A percentile compares a stretch with the other conserved stretches of the same genome.
These are phyloP conservation scores for Cercospora sojina DNA, from an alignment of 2,329 filamentous ascomycete genomes.

Conservation along the genomic window DNA sequence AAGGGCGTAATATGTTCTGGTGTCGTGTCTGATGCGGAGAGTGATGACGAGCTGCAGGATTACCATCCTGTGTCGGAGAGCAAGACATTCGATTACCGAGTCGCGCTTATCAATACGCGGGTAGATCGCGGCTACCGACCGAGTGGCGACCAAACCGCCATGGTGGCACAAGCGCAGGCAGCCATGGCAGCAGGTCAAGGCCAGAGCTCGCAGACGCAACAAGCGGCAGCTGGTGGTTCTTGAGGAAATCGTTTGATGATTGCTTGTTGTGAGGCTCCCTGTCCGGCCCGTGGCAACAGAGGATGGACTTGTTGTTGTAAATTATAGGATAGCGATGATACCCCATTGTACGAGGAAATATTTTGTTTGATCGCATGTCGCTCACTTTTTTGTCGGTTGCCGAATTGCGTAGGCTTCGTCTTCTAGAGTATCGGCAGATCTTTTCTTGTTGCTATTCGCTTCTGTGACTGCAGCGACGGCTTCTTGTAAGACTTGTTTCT, in stretches of 20 bases:
- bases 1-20: slow-evolving; percentile 31
- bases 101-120: slow-evolving; percentile 41
- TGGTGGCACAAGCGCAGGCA: slow-evolving; percentile 21
- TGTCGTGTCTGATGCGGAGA: slow-evolving; percentile 74
- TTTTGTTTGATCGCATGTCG: slow-evolving; percentile 9
- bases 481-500: slow-evolving; percentile 65
- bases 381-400: slow-evolving; percentile 25
- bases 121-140: slow-evolving; percentile 45
- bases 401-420: slow-evolving; percentile 26
- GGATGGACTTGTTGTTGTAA: slow-evolving; percentile 10
- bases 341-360: slow-evolving; percentile 23
- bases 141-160: slow-evolving; percentile 29
- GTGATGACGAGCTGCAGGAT: slow-evolving; percentile 64
- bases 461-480: slow-evolving; percentile 40
- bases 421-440: slow-evolving; percentile 26
- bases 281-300: neutral
- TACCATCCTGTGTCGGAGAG: slow-evolving; percentile 32
- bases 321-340: slow-evolving; percentile 32
- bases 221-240: slow-evolving; percentile 5
- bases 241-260: slow-evolving; percentile 1
- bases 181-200: slow-evolving; percentile 18
- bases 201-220: slow-evolving; percentile 4
- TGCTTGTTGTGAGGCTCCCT: neutral
- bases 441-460: slow-evolving; percentile 24
- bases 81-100: slow-evolving; percentile 69